Conservation (phyloP, 257 asterid genomes). For the Solanum phureja region DNA sequence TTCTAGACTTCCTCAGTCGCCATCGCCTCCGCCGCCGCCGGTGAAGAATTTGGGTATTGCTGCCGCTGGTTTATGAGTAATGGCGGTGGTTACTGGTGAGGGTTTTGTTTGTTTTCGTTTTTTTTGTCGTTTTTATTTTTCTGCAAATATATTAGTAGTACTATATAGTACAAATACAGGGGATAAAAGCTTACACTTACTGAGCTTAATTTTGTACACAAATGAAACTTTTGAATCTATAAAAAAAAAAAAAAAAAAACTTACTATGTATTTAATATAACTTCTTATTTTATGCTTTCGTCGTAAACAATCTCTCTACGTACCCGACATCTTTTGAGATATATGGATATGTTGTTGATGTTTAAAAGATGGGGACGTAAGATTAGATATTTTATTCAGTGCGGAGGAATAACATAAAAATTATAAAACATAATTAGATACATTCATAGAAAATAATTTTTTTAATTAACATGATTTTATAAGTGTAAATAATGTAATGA, state of each 20-base stretch:
- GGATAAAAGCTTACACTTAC: background rate
- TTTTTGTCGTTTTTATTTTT: background rate
- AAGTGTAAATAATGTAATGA: no score
- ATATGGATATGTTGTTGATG: background rate
- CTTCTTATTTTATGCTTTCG: no score
- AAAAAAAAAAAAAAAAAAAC: background rate
- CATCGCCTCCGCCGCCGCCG: conserved; percentile 15
- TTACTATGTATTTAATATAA: background rate
- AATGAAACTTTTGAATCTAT: background rate
- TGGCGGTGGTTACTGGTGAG: background rate
- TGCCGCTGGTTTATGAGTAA: conserved; percentile 7
- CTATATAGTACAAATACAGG: background rate
- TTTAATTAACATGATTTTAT: no score
- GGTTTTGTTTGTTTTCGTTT: background rate
- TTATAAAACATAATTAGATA: no score
- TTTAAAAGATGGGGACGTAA: no score
- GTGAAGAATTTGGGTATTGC: conserved; percentile 2
- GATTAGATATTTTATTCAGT: no score
- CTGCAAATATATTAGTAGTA: background rate
- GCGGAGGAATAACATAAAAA: no score
- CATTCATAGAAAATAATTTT: no score
- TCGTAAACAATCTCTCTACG: no score
- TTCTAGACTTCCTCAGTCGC: conserved; percentile 48
- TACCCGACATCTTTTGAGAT: background rate
- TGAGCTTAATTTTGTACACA: background rate